These are phyloP conservation scores for Ogataea angusta DNA, from an alignment of 805 yeast genomes.

Conservation along the genomic window DNA sequence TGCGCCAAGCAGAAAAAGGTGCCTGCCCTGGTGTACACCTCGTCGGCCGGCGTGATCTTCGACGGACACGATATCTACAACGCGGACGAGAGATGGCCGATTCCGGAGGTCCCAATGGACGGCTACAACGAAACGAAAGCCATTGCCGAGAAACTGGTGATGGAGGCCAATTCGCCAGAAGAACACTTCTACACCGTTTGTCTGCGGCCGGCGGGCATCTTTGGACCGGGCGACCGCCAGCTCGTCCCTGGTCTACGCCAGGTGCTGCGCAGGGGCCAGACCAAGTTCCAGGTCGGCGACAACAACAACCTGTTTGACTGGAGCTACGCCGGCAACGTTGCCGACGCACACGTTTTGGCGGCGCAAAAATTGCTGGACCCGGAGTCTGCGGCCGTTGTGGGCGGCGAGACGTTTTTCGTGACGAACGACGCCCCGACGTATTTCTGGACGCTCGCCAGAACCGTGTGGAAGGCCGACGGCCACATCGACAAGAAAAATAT, in stretches of 20 bases:
- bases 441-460: conserved; percentile 95
- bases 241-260: conserved; percentile 87
- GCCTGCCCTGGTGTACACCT: conserved; percentile 83
- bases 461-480: conserved; percentile 97
- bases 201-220: conserved; percentile 94
- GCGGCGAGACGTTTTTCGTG: conserved; percentile 85
- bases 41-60: conserved; percentile 96
- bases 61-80: conserved; percentile 91
- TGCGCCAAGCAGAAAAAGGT: conserved; percentile 52
- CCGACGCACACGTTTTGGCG: conserved; percentile 93
- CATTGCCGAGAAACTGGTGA: conserved; percentile 77
- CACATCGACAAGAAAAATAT: conserved; percentile 67
- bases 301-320: conserved; percentile 92
- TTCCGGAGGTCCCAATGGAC: conserved; percentile 90
- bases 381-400: conserved; percentile 42
- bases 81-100: conserved; percentile 93
- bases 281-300: conserved; percentile 91
- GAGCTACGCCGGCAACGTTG: conserved; percentile 98
- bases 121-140: conserved; percentile 96
- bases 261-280: conserved; percentile 80
- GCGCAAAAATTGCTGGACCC: conserved; percentile 67
- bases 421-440: conserved; percentile 94
- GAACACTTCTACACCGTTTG: conserved; percentile 72
- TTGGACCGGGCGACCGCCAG: conserved; percentile 98
- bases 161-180: conserved; percentile 62